Conservation (phyloP, 441 rosid genomes). For the Syzygium syzygioides region DNA sequence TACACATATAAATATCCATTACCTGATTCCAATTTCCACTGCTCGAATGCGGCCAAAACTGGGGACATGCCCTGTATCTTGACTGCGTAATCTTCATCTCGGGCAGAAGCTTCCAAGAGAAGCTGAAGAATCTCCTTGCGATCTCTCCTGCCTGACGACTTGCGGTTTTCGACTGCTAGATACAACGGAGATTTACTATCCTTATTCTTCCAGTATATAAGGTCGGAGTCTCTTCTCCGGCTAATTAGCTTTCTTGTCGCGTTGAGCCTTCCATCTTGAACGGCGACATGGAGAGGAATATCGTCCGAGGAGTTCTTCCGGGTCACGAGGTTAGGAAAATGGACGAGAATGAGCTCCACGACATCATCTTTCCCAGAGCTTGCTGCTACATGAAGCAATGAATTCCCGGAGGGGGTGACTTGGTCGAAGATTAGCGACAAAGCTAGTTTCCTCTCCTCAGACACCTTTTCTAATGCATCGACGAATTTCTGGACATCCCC, state of each 20-base stretch:
- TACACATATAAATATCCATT: neutral
- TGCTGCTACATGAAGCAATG: too few species aligned
- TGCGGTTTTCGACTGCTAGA: neutral
- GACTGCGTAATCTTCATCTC: neutral
- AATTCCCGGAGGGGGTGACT: too few species aligned
- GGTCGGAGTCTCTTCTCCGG: neutral
- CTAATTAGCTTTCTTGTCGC: neutral
- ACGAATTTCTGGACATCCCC: neutral
- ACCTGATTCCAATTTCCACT: too few species aligned
- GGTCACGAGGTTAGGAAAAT: neutral
- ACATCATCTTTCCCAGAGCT: too few species aligned
- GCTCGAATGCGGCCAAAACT: too few species aligned
- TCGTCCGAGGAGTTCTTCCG: neutral
- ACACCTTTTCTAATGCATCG: neutral
- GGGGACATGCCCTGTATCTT: neutral
- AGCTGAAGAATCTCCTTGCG: neutral
- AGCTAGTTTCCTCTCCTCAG: too few species aligned
- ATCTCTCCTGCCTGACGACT: fast-evolving
- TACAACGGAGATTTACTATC: neutral
- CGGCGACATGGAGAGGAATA: neutral
- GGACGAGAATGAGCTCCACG: too few species aligned
- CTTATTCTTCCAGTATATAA: neutral
- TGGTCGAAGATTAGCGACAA: too few species aligned
- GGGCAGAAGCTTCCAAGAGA: neutral
- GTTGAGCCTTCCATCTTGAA: neutral